These are phyloP conservation scores for Fusarium subtropicale DNA, from an alignment of 2,329 filamentous ascomycete species.

Conservation along the genomic window DNA sequence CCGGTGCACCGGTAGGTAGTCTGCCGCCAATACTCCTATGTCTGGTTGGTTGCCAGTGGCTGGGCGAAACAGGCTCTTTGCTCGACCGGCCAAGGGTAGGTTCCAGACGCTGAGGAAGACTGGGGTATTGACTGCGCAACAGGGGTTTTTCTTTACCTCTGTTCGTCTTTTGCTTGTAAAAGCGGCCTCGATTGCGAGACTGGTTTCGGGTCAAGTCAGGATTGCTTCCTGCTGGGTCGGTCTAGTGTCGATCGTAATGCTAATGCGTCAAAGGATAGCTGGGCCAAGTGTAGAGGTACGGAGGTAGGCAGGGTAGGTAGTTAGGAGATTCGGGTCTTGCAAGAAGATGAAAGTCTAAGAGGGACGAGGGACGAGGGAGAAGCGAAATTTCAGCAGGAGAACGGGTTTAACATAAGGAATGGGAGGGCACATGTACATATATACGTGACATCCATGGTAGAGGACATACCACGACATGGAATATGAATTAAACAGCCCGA, in stretches of 20 bases:
- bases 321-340: not conserved
- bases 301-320: not conserved
- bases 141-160: slow-evolving; percentile 30
- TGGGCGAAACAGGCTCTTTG: slow-evolving; percentile 4
- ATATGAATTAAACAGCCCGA: not conserved
- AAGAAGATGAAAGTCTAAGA: slow-evolving; percentile 1
- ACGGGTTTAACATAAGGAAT: slow-evolving; percentile 19
- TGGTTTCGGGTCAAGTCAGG: slow-evolving; percentile 26
- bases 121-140: slow-evolving; percentile 14
- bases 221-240: slow-evolving; percentile 14
- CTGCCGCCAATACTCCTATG: slow-evolving; percentile 2
- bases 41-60: not conserved
- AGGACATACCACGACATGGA: slow-evolving; percentile 13
- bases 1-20: slow-evolving; percentile 10
- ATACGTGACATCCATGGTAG: slow-evolving; percentile 12
- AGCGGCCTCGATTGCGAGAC: slow-evolving; percentile 13
- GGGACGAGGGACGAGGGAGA: slow-evolving; percentile 5
- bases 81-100: not conserved
- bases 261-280: slow-evolving; percentile 8
- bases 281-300: not conserved
- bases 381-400: slow-evolving; percentile 25
- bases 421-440: slow-evolving; percentile 34
- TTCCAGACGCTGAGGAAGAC: slow-evolving; percentile 5
- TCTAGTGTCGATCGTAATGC: slow-evolving; percentile 34
- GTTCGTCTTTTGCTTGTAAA: slow-evolving; percentile 9